Base-by-base conservation (phyloP, 176 grass and related monocot genomes). In the Metroxylon sagu region DNA sequence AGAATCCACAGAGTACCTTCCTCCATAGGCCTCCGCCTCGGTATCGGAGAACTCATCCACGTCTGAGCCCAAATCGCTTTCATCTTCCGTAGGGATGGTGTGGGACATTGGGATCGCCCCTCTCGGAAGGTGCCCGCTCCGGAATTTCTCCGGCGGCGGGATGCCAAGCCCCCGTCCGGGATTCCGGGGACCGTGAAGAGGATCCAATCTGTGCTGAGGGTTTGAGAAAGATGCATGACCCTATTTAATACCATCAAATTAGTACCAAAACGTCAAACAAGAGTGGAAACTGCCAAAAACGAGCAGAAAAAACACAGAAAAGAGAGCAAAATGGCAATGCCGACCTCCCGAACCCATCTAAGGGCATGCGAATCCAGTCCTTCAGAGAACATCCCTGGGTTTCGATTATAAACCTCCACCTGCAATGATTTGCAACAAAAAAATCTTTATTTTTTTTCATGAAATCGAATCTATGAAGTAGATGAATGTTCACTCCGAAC, bases 71-170 rank as follows among this genome's bases (percentile, higher is more conserved):
- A 82, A 77, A 19, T 80, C 79, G 16, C 61, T 77, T 65, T 68
- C 82, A 16, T 85, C 71, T 65, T 83, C 56, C 4, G 64, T 56
- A 63, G 53, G 78, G 59, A 81, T 48, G 31, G 67, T 54, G 59
- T 78, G 87, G 4, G 87, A 77, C 35, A 83, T 48, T 4, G 84
- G 87, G 49, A 92, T 83, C 2, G 83, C 66, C 21, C 73, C 65
- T 50, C 60, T 74, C 4, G 80, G 86, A 49, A 95, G 81, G 73
- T 88, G 87, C 3, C 93, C 84, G 29, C 81, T 98, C 71, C 93
- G 60, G 25, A 85, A 98, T 74, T 98, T 98, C 78, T 92, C 93
- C 54, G 84, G 93, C 31, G 79, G 79, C n/a, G 93, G 93, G 64
- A 98, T 85, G 18, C 84, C 84, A 3, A 98, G 84, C 21, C 80